Evolutionary conservation across 106 monocot species (phyloP).

Genomic region (Amphibolis antarctica): DNA sequence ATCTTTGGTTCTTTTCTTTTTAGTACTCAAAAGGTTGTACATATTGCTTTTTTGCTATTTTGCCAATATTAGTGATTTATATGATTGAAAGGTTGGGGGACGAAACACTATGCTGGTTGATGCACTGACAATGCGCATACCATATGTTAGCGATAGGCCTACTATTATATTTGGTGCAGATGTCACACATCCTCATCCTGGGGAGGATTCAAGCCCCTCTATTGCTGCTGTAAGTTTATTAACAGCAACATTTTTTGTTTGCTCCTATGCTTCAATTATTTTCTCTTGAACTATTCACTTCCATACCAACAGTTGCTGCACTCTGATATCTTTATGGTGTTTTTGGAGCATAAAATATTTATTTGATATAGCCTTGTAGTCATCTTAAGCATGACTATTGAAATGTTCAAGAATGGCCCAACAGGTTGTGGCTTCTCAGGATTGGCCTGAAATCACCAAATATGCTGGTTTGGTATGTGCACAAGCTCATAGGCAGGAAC

Average conservation of each 20-base stretch:
- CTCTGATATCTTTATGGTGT: background rate
- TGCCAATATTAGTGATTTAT: background rate
- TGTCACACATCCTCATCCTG: slow-evolving; percentile 98
- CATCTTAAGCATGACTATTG: background rate
- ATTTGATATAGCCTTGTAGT: too few species aligned
- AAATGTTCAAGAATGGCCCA: background rate
- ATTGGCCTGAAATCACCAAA: slow-evolving; percentile 98
- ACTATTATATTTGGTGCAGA: slow-evolving; percentile 99
- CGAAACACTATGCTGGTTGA: slow-evolving; percentile 91
- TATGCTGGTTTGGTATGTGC: slow-evolving; percentile 90
- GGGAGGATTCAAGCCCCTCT: slow-evolving; percentile 91
- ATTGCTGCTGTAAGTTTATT: slow-evolving; percentile 80
- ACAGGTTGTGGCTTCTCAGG: slow-evolving; percentile 97
- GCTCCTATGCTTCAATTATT: too few species aligned
- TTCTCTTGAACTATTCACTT: too few species aligned
- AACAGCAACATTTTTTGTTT: background rate
- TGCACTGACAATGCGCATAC: slow-evolving; percentile 62
- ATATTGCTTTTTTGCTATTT: background rate
- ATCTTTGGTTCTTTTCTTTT: too few species aligned
- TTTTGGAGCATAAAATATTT: too few species aligned
- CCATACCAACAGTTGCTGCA: too few species aligned
- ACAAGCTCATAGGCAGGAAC: slow-evolving; percentile 86
- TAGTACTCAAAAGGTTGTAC: too few species aligned
- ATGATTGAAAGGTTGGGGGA: slow-evolving; percentile 57
- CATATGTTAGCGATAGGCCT: slow-evolving; percentile 74